Percentiles rank a stretch among this genome's conserved stretches.
Evolutionary conservation across 176 grass and related monocot species (phyloP).

Genomic region (Avena sativa): DNA sequence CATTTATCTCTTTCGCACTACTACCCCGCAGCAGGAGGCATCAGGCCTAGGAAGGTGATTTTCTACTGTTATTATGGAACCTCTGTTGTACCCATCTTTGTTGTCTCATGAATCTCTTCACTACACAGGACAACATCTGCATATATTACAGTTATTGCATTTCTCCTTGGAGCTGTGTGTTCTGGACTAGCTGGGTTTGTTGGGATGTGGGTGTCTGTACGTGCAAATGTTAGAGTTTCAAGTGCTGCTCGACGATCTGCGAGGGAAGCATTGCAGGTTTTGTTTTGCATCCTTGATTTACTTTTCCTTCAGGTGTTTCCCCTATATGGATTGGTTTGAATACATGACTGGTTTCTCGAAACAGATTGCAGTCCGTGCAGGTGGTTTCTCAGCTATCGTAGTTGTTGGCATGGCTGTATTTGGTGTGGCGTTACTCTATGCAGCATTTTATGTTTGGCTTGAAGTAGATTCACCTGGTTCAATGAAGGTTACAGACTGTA

Average conservation of each 20-base stretch:
- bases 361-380: conserved; percentile 98
- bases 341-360: conserved; percentile 49
- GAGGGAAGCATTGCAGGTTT: conserved; percentile 99
- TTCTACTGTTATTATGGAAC: conserved; percentile 28
- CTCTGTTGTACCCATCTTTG: neutral
- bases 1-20: conserved; percentile 97
- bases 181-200: conserved; percentile 97
- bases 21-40: conserved; percentile 89
- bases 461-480: conserved; percentile 90
- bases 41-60: conserved; percentile 85
- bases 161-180: conserved; percentile 96
- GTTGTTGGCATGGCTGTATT: conserved; percentile 99
- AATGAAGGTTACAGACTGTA: conserved; percentile 98
- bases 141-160: conserved; percentile 91
- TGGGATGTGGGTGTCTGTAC: conserved; percentile 99
- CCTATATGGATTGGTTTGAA: conserved; percentile 14
- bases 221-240: conserved; percentile 99
- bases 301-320: conserved; percentile 23
- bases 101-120: conserved; percentile 36
- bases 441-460: conserved; percentile 93
- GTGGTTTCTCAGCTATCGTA: conserved; percentile 95
- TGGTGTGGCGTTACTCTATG: conserved; percentile 94
- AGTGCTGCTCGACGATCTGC: conserved; percentile 98
- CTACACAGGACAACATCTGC: conserved; percentile 77
- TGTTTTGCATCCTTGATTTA: conserved; percentile 34